A percentile compares a stretch with the other conserved stretches of the same genome.
These are phyloP conservation scores for Collybiopsis luxurians DNA, from an alignment of 768 basidiomycete genomes.

Conservation along the genomic window DNA sequence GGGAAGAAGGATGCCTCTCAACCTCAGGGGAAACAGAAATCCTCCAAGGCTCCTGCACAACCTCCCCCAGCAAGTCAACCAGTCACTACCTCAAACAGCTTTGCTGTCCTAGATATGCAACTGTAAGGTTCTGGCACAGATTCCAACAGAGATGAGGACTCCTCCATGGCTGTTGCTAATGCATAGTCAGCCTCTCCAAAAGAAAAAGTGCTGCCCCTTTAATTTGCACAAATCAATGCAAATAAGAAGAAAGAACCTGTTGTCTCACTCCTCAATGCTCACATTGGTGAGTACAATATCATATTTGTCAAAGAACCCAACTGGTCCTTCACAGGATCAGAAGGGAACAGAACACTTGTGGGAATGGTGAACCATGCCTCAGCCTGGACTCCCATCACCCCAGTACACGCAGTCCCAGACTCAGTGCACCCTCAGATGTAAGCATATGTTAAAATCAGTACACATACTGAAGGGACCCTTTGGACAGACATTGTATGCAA, in stretches of 20 bases:
- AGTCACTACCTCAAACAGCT: too few species aligned
- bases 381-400: conserved; percentile 15
- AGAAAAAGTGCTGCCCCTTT: too few species aligned
- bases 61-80: too few species aligned
- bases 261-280: conserved; percentile 11
- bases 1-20: background rate
- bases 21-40: too few species aligned
- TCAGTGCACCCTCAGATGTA: conserved; percentile 13
- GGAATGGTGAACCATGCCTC: too few species aligned
- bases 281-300: conserved; percentile 16
- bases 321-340: conserved; percentile 18
- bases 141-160: too few species aligned
- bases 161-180: too few species aligned
- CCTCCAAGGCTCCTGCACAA: too few species aligned
- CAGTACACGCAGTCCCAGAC: background rate
- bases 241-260: conserved; percentile 17
- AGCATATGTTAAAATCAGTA: conserved; percentile 13
- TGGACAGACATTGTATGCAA: conserved; percentile 20
- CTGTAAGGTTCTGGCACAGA: too few species aligned
- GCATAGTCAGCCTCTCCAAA: too few species aligned
- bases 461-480: conserved; percentile 20
- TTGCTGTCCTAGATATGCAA: too few species aligned
- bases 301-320: conserved; percentile 23
- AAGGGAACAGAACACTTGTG: background rate
- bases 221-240: background rate